These are phyloP conservation scores for Coemansia sp. DNA, from an alignment of 371 early-diverging fungal species.

Conservation along the genomic window DNA sequence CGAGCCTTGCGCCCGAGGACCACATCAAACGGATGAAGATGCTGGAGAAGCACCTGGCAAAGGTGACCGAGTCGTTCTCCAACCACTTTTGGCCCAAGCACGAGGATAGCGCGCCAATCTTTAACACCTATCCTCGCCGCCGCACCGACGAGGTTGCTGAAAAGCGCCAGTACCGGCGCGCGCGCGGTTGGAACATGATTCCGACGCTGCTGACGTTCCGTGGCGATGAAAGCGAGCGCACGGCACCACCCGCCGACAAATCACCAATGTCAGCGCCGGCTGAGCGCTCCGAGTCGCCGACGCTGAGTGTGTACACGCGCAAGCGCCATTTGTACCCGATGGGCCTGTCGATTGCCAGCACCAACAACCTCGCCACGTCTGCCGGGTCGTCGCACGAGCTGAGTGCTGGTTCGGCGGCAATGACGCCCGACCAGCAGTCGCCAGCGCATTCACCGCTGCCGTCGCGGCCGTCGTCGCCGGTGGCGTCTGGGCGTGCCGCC, in stretches of 20 bases:
- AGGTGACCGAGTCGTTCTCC: constrained; percentile 46
- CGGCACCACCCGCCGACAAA: constrained; percentile 3
- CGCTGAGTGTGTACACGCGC: constrained; percentile 24
- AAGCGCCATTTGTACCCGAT: constrained; percentile 48
- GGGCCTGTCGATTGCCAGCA: constrained; percentile 39
- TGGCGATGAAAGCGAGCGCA: constrained; percentile 7
- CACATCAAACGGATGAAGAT: constrained; percentile 45
- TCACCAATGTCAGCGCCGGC: constrained; percentile 10
- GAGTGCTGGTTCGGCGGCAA: constrained; percentile 24
- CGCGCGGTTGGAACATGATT: constrained; percentile 50
- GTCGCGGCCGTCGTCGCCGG: constrained; percentile 35
- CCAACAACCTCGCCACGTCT: constrained; percentile 11
- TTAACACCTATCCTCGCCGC: constrained; percentile 45
- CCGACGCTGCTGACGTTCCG: constrained; percentile 45
- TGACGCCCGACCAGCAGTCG: constrained; percentile 17
- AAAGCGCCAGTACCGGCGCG: constrained; percentile 17
- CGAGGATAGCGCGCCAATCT: constrained; percentile 29
- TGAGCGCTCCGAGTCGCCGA: constrained; percentile 40
- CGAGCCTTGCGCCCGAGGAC: constrained; percentile 32
- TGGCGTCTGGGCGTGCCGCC: constrained; percentile 10
- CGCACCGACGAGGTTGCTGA: constrained; percentile 36
- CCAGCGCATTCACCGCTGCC: constrained; percentile 24
- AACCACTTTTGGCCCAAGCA: constrained; percentile 47
- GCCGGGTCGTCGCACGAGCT: constrained; percentile 36
- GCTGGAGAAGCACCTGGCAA: constrained; percentile 46